Evolutionary conservation across 2,329 filamentous ascomycete species (phyloP).

Genomic region (Emericellopsis atlantica): DNA sequence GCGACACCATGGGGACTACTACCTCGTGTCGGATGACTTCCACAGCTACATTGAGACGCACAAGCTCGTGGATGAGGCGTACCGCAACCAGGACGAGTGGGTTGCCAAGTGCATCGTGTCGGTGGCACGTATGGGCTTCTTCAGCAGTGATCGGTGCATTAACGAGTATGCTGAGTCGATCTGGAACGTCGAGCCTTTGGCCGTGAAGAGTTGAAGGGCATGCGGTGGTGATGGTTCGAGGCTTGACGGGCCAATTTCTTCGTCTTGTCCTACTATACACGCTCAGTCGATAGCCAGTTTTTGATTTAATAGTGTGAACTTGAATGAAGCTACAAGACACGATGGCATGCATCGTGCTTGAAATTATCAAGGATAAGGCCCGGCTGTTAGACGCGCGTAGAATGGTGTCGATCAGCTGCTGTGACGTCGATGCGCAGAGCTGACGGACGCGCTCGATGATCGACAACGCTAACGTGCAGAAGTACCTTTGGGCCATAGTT

Average conservation of each 20-base stretch:
- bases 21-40: slow-evolving; percentile 96
- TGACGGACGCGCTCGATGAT: too few relatives aligned
- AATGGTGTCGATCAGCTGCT: background rate
- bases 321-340: too few relatives aligned
- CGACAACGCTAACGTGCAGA: too few relatives aligned
- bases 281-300: background rate
- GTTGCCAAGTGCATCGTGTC: slow-evolving; percentile 78
- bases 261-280: background rate
- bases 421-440: background rate
- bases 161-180: slow-evolving; percentile 95
- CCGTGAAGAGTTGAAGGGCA: background rate
- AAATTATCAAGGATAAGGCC: too few relatives aligned
- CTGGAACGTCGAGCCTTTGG: slow-evolving; percentile 86
- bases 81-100: slow-evolving; percentile 88
- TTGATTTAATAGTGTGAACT: too few relatives aligned
- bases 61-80: slow-evolving; percentile 79
- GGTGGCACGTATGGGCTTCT: slow-evolving; percentile 94
- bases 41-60: slow-evolving; percentile 89
- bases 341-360: too few relatives aligned
- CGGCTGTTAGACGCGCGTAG: background rate
- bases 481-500: too few relatives aligned
- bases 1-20: slow-evolving; percentile 90
- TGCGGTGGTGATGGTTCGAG: background rate
- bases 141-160: slow-evolving; percentile 88
- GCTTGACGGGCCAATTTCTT: too few relatives aligned